These are phyloP conservation scores for Colletotrichum musicola DNA, from an alignment of 2,329 filamentous ascomycete species.

Conservation along the genomic window DNA sequence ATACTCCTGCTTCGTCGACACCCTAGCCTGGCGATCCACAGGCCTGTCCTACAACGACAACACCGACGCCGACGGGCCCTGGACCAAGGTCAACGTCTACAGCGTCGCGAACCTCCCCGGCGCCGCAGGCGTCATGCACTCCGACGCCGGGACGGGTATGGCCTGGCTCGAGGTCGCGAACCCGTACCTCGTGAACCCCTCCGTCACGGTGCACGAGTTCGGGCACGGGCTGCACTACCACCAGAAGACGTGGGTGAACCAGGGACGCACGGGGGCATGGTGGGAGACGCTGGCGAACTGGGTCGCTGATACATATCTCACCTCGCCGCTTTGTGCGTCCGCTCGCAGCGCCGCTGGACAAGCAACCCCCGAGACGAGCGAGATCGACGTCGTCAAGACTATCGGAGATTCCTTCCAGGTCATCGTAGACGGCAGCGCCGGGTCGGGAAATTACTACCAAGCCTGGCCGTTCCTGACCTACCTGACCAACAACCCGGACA, in stretches of 20 bases:
- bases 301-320: slow-evolving; percentile 62
- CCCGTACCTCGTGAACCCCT: slow-evolving; percentile 52
- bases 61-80: slow-evolving; percentile 51
- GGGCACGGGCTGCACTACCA: slow-evolving; percentile 63
- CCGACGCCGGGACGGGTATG: slow-evolving; percentile 53
- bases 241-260: slow-evolving; percentile 58
- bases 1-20: slow-evolving; percentile 54
- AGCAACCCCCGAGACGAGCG: slow-evolving; percentile 34
- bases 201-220: slow-evolving; percentile 62
- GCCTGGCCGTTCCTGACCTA: slow-evolving; percentile 65
- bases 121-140: slow-evolving; percentile 59
- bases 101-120: slow-evolving; percentile 50
- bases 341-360: slow-evolving; percentile 52
- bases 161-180: slow-evolving; percentile 58
- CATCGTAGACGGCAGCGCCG: slow-evolving; percentile 58
- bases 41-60: slow-evolving; percentile 52
- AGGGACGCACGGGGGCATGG: slow-evolving; percentile 61
- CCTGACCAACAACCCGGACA: slow-evolving; percentile 61
- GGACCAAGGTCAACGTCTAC: slow-evolving; percentile 62
- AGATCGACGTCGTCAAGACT: slow-evolving; percentile 58
- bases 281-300: slow-evolving; percentile 66
- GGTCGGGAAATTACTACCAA: slow-evolving; percentile 62
- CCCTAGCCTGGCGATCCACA: slow-evolving; percentile 54
- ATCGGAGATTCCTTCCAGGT: slow-evolving; percentile 61
- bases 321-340: slow-evolving; percentile 55